Conservation (phyloP, 176 grass and related monocot species). For the Oryza australiensis region DNA sequence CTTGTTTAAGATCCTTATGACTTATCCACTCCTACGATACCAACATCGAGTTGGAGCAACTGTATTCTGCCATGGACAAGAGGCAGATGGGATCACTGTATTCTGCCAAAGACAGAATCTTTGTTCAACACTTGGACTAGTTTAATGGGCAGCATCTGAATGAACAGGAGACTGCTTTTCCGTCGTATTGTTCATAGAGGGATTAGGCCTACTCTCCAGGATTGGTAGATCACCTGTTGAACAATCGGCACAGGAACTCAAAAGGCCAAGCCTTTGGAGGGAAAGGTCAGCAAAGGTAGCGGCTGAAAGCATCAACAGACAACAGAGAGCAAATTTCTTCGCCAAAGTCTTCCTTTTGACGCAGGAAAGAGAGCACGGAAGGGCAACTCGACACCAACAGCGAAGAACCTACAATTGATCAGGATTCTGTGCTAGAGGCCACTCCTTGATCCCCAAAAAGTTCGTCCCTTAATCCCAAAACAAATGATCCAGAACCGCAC, state of each 20-base stretch:
- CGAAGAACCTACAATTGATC: constrained; percentile 1
- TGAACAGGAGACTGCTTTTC: constrained; percentile 31
- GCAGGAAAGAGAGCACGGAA: background rate
- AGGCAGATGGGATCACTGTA: constrained; percentile 29
- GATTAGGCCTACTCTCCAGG: background rate
- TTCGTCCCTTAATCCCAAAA: background rate
- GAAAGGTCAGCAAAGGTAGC: constrained; percentile 27
- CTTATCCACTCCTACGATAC: constrained; percentile 1
- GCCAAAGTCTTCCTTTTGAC: constrained; percentile 15
- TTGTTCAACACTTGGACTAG: constrained; percentile 9
- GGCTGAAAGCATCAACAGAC: constrained; percentile 16
- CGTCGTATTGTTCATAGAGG: constrained; percentile 17
- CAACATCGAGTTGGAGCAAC: constrained; percentile 25
- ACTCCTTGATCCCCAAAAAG: background rate
- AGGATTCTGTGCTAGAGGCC: background rate
- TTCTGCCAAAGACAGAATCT: constrained; percentile 37
- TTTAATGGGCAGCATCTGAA: constrained; percentile 34
- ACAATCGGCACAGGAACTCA: constrained; percentile 25
- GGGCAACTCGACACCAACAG: background rate
- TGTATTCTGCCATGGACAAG: constrained; percentile 22
- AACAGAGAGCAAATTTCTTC: constrained; percentile 16
- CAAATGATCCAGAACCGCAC: background rate
- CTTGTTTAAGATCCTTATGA: background rate
- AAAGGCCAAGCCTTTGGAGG: constrained; percentile 35
- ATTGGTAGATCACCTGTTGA: constrained; percentile 32